A percentile compares a stretch with the other conserved stretches of the same genome.
phyloP scores from a whole-genome alignment of 257 asterid species.

The Thymus quinquecostatus region DNA sequence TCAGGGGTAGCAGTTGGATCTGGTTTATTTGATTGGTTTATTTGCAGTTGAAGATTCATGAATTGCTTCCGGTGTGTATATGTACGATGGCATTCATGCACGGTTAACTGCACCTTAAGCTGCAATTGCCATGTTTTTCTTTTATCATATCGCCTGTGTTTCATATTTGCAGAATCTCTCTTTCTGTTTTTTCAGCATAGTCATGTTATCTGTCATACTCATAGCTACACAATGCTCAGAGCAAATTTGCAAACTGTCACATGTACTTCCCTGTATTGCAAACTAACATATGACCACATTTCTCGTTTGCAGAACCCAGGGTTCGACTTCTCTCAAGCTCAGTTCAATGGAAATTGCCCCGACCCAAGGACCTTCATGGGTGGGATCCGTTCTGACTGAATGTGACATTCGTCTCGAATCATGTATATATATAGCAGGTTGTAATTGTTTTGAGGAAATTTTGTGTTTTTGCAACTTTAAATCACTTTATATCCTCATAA shows the following conservation, averaged over 20 bases:
- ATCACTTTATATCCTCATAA: neutral
- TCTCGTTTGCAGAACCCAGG: constrained; percentile 71
- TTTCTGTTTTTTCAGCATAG: neutral
- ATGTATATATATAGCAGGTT: neutral
- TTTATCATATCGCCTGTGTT: neutral
- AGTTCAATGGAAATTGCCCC: constrained; percentile 78
- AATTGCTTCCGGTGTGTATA: no score
- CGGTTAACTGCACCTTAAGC: no score
- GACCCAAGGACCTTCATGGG: constrained; percentile 90
- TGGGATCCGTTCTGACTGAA: constrained; percentile 58
- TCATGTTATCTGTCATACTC: neutral
- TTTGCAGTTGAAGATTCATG: no score
- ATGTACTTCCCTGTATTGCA: neutral
- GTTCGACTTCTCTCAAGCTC: constrained; percentile 89
- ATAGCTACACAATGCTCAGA: no score
- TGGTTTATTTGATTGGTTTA: constrained; percentile 48
- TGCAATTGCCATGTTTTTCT: no score
- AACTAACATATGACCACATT: constrained; percentile 2
- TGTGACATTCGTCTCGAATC: neutral
- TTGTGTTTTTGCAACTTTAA: neutral
- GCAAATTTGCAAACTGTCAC: constrained; percentile 1
- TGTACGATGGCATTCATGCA: no score
- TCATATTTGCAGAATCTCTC: neutral
- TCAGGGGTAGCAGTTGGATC: constrained; percentile 69
- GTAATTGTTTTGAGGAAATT: neutral